phyloP scores from a whole-genome alignment of 208 protist genomes.

The Herpetomonas samuelpessoai region DNA sequence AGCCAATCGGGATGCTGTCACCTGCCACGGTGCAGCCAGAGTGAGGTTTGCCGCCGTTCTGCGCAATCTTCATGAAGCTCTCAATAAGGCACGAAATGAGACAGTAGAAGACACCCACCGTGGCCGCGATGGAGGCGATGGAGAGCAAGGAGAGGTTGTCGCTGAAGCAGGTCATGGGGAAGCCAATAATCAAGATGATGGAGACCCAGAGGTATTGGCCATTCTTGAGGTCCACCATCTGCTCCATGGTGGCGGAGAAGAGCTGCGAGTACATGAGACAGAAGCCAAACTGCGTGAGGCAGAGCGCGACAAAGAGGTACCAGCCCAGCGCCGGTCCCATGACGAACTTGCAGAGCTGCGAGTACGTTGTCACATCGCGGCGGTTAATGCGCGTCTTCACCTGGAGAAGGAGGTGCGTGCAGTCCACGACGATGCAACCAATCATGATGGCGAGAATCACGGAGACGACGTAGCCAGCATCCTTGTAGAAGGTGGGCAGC shows the following conservation, averaged over 20 bases:
- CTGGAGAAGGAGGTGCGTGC: slow-evolving; percentile 56
- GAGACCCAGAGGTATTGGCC: slow-evolving; percentile 53
- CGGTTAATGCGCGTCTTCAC: slow-evolving; percentile 68
- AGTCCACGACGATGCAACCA: slow-evolving; percentile 63
- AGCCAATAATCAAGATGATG: slow-evolving; percentile 44
- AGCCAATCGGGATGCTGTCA: slow-evolving; percentile 33
- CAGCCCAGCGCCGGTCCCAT: slow-evolving; percentile 46
- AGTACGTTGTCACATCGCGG: slow-evolving; percentile 60
- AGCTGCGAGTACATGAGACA: slow-evolving; percentile 84
- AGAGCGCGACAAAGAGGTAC: slow-evolving; percentile 61
- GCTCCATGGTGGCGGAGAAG: slow-evolving; percentile 45
- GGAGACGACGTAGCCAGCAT: slow-evolving; percentile 60
- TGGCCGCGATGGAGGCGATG: slow-evolving; percentile 56
- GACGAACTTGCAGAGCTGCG: slow-evolving; percentile 57
- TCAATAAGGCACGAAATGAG: slow-evolving; percentile 42
- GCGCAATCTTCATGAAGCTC: slow-evolving; percentile 17
- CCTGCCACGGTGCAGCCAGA: slow-evolving; percentile 22
- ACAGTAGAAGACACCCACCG: slow-evolving; percentile 56
- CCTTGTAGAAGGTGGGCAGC: slow-evolving; percentile 74
- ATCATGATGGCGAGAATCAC: slow-evolving; percentile 46
- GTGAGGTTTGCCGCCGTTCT: slow-evolving; percentile 15
- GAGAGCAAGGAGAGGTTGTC: slow-evolving; percentile 57
- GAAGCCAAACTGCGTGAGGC: slow-evolving; percentile 84
- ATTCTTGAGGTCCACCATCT: slow-evolving; percentile 29
- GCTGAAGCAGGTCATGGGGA: slow-evolving; percentile 61